A percentile compares a stretch with the other conserved stretches of the same genome.
These are phyloP conservation scores for Solanum chaucha DNA, from an alignment of 257 asterid genomes.

Conservation along the genomic window DNA sequence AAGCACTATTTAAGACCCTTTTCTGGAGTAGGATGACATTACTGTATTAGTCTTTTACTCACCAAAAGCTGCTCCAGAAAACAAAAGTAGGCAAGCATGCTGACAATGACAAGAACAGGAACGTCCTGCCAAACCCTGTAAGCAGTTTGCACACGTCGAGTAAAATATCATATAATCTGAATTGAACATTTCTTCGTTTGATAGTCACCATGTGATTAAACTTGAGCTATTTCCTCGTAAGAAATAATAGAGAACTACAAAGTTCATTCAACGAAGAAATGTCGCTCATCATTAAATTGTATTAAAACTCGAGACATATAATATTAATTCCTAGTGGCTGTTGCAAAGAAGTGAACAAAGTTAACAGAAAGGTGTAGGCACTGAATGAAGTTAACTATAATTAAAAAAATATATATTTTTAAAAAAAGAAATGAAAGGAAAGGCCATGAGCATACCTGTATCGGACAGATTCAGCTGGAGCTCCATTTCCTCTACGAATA, in stretches of 20 bases:
- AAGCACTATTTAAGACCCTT: not conserved
- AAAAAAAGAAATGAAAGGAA: not conserved
- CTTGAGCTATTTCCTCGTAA: not conserved
- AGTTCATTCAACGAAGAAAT: not conserved
- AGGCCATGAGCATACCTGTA: slow-evolving; percentile 47
- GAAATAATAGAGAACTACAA: not conserved
- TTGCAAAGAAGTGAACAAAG: not conserved
- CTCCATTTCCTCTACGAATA: slow-evolving; percentile 29
- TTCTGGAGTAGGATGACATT: not conserved
- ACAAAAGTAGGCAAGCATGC: slow-evolving; percentile 96
- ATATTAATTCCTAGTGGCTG: not conserved
- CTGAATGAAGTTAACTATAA: not conserved
- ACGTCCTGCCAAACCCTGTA: slow-evolving; percentile 91
- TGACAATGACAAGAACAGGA: slow-evolving; percentile 80
- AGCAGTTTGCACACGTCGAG: not conserved
- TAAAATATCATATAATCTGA: not conserved
- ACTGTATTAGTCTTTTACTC: slow-evolving; percentile 7
- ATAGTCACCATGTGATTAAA: not conserved
- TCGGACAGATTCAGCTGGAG: slow-evolving; percentile 29
- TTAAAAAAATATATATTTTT: no score
- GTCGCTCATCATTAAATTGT: not conserved
- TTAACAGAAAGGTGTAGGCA: not conserved
- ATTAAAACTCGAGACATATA: not conserved
- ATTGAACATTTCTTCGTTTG: not conserved
- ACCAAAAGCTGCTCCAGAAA: slow-evolving; percentile 97